Base-by-base conservation (phyloP, 2,329 filamentous ascomycete species). In the Sporothrix inflata region DNA sequence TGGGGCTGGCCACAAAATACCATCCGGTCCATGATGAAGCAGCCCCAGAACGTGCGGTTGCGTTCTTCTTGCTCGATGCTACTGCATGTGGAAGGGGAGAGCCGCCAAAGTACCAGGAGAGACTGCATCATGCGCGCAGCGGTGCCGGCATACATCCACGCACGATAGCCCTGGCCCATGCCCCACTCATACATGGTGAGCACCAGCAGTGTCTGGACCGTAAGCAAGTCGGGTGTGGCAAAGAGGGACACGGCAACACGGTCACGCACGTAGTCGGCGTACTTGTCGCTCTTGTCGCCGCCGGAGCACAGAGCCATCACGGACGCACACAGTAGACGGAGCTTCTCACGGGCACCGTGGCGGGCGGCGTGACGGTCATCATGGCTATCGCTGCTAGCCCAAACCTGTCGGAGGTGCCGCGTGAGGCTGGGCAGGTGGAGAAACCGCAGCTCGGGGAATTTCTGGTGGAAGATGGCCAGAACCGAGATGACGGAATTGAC, bases 11-110 rank as follows among this genome's bases (percentile, higher is more conserved):
- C 82, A 1, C 82, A 84, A 49, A 82, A 82, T 49, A 85, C 79
- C 68, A 83, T 80, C 11, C 83, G 81, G 72, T 84, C 83, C 78
- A 85, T 81, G 40, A 85, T 80, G 70, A 84, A 84, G 73, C 83
- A 84, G 0, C 80, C 80, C 83, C 83, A 85, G 57, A 83, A 84
- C 0, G 83, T 83, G 1, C 83, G 75, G 2, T 81, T 82, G 49
- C 83, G 79, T 3, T 81, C 79, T 24, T 76, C 75, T 45, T 68
- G 51, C 19, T 75, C 73, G 0, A 80, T 78, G 0, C 77, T 74
- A 3, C 77, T 74, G 4, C 77, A 76, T 7, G 78, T 51, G 42
- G 75, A 38, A 21, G 79, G 72, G 4, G 76, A 73, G 3, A 75
- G 73, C 27, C 74, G 71, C 3, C 75, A 74, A 0, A 76, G 74